phyloP scores from a whole-genome alignment of 371 early-diverging fungal species.

The Mucor circinelloides region DNA sequence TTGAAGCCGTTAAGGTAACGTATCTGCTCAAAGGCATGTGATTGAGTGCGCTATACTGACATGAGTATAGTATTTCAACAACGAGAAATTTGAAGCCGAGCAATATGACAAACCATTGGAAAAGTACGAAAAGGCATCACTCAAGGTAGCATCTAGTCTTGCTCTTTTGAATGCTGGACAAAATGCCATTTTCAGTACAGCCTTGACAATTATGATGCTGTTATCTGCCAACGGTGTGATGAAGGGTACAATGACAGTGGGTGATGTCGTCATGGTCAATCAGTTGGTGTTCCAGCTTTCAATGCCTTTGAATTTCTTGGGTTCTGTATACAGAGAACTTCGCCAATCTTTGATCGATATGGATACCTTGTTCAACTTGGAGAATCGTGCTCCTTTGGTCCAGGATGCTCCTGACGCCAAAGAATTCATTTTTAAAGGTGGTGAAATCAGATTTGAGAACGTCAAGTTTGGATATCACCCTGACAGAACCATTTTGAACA shows the following conservation, averaged over 20 bases:
- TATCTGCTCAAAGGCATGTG: no score
- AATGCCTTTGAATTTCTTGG: slow-evolving; percentile 94
- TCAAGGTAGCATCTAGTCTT: slow-evolving; percentile 86
- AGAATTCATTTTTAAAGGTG: slow-evolving; percentile 58
- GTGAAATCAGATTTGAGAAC: slow-evolving; percentile 80
- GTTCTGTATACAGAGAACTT: slow-evolving; percentile 95
- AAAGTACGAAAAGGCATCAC: slow-evolving; percentile 90
- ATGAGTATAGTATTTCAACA: slow-evolving; percentile 79
- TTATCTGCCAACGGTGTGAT: slow-evolving; percentile 89
- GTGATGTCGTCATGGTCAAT: slow-evolving; percentile 97
- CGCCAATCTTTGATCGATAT: slow-evolving; percentile 94
- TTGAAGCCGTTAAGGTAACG: slow-evolving; percentile 89
- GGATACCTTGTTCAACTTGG: slow-evolving; percentile 91
- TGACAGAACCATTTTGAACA: slow-evolving; percentile 74
- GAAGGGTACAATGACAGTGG: slow-evolving; percentile 85
- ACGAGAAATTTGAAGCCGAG: slow-evolving; percentile 83
- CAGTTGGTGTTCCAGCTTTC: slow-evolving; percentile 94
- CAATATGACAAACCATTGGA: slow-evolving; percentile 84
- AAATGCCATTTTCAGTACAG: slow-evolving; percentile 86
- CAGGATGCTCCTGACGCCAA: slow-evolving; percentile 60
- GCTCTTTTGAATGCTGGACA: slow-evolving; percentile 94
- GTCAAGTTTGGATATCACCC: slow-evolving; percentile 87
- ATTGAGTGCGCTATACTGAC: neutral
- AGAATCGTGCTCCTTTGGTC: slow-evolving; percentile 57
- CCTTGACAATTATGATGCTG: slow-evolving; percentile 92